Percentiles rank a stretch among this genome's conserved stretches.
Conservation (phyloP, 2,329 filamentous ascomycete genomes). For the Whalleya microplaca region DNA sequence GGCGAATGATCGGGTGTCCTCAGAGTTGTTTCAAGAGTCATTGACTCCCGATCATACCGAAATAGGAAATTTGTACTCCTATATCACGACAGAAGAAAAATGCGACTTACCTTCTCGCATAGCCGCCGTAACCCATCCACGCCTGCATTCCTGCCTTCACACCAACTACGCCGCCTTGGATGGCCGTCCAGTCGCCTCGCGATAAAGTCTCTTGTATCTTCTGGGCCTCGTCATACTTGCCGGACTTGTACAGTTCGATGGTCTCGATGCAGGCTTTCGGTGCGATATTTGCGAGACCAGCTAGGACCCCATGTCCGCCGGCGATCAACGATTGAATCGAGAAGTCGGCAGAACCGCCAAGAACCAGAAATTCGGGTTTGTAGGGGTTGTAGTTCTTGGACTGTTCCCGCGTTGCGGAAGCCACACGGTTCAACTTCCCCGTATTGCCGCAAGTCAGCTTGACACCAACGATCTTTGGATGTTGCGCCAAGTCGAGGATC, state of each 20-base stretch:
- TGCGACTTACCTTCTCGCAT: constrained; percentile 27
- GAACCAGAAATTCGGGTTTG: constrained; percentile 63
- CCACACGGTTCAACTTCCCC: constrained; percentile 68
- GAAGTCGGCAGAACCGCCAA: constrained; percentile 76
- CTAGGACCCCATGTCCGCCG: constrained; percentile 72
- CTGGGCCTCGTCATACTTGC: constrained; percentile 62
- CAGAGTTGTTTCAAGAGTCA: not conserved
- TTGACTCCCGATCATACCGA: not conserved
- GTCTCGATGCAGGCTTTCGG: constrained; percentile 68
- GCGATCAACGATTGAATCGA: constrained; percentile 69
- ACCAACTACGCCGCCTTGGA: constrained; percentile 71
- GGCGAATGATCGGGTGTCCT: not conserved
- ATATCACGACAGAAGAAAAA: not conserved
- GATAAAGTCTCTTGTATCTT: constrained; percentile 68
- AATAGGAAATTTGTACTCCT: not conserved
- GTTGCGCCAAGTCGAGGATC: constrained; percentile 61
- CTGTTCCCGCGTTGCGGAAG: constrained; percentile 56
- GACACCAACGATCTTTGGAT: constrained; percentile 69
- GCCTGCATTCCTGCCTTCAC: constrained; percentile 70
- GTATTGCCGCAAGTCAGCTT: constrained; percentile 74
- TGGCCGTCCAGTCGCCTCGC: constrained; percentile 72
- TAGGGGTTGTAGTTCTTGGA: constrained; percentile 38
- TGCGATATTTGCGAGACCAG: constrained; percentile 72
- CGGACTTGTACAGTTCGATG: constrained; percentile 62
- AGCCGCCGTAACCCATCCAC: constrained; percentile 71